Evolutionary conservation across 768 basidiomycete species (phyloP).

Genomic region (Leccinum arenicola): DNA sequence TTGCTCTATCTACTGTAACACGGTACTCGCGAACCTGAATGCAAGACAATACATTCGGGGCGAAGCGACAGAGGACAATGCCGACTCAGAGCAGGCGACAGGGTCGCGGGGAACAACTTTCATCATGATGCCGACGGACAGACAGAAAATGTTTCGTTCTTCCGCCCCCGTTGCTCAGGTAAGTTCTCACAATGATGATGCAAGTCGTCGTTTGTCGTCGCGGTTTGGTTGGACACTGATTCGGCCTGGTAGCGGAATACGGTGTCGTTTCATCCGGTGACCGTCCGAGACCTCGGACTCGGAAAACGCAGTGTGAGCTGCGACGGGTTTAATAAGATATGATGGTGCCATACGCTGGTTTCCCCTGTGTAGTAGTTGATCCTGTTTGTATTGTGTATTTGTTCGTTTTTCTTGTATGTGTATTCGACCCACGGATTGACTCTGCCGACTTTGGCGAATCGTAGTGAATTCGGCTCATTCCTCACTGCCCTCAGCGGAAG

Average conservation of each 20-base stretch:
- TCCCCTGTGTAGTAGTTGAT: not conserved
- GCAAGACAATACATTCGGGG: slow-evolving; percentile 7
- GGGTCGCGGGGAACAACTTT: not conserved
- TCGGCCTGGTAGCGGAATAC: not conserved
- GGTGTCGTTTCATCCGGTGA: not conserved
- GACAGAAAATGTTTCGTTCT: not conserved
- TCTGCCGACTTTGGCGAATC: no score
- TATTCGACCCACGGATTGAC: no score
- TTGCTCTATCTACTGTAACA: slow-evolving; percentile 13
- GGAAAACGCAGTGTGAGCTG: not conserved
- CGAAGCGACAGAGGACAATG: not conserved
- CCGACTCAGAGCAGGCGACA: not conserved
- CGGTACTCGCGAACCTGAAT: slow-evolving; percentile 18
- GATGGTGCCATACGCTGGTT: not conserved
- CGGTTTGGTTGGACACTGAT: not conserved
- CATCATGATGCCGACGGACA: not conserved
- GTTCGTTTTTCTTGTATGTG: no score
- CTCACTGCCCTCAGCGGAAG: no score
- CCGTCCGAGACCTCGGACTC: not conserved
- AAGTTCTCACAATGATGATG: not conserved
- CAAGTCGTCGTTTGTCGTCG: not conserved
- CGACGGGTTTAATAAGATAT: not conserved
- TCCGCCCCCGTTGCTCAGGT: not conserved
- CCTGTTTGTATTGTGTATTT: not conserved
- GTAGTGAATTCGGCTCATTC: no score